A percentile compares a stretch with the other conserved stretches of the same genome.
These are phyloP conservation scores for Aspergillus coremiiformis DNA, from an alignment of 495 filamentous ascomycete species.

Conservation along the genomic window DNA sequence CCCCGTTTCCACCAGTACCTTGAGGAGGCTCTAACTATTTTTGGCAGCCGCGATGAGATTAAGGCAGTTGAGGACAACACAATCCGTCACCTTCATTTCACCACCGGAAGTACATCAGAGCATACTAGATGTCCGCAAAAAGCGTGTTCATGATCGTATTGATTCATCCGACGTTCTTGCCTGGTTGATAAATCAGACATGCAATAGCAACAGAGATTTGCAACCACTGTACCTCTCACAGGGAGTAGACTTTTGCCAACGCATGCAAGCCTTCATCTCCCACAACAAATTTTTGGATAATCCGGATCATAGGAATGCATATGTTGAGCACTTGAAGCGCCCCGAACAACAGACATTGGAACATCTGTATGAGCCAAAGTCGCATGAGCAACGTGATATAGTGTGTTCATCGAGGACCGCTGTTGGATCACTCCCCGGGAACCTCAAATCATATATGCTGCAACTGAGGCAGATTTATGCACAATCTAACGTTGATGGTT, in stretches of 20 bases:
- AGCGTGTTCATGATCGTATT: not conserved
- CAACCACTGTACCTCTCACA: slow-evolving; percentile 51
- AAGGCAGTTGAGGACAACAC: slow-evolving; percentile 45
- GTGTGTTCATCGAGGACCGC: no score
- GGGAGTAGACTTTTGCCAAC: slow-evolving; percentile 47
- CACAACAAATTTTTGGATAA: slow-evolving; percentile 27
- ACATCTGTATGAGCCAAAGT: slow-evolving; percentile 34
- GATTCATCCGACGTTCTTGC: slow-evolving; percentile 47
- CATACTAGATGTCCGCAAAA: slow-evolving; percentile 32
- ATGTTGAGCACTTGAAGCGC: slow-evolving; percentile 31
- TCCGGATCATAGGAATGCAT: slow-evolving; percentile 22
- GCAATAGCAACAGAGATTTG: slow-evolving; percentile 45
- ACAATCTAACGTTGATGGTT: not conserved
- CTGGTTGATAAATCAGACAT: slow-evolving; percentile 59
- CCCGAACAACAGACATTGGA: slow-evolving; percentile 40
- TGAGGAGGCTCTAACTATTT: not conserved
- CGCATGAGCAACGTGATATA: slow-evolving; percentile 3
- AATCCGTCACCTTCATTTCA: slow-evolving; percentile 55
- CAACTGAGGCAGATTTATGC: slow-evolving; percentile 16
- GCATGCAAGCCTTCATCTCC: slow-evolving; percentile 18
- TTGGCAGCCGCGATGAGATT: slow-evolving; percentile 58
- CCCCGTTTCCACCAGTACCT: not conserved
- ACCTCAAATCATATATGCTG: slow-evolving; percentile 17
- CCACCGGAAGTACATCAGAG: slow-evolving; percentile 52
- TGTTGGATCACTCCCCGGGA: not conserved